phyloP scores from a whole-genome alignment of 768 basidiomycete species.

The Zangia roseola region DNA sequence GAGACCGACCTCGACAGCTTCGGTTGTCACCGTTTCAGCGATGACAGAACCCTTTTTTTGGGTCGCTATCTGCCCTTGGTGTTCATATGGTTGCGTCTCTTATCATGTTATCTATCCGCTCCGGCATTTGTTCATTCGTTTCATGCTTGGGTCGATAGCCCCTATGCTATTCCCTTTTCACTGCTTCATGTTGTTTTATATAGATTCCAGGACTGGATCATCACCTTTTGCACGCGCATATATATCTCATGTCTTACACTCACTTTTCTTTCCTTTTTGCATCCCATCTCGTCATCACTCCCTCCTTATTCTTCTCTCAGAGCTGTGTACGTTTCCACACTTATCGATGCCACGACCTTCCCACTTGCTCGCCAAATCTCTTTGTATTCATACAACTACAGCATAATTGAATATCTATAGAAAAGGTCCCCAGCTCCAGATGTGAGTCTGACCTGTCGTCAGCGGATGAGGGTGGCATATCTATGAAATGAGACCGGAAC shows the following conservation, averaged over 20 bases:
- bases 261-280: conserved; percentile 1
- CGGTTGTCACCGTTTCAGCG: conserved; percentile 10
- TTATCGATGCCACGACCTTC: neutral
- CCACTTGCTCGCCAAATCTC: neutral
- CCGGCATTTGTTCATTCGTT: conserved; percentile 1
- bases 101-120: conserved; percentile 19
- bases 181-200: conserved; percentile 9
- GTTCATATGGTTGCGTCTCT: conserved; percentile 17
- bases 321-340: conserved; percentile 9
- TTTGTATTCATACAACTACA: conserved; percentile 21
- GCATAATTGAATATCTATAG: conserved; percentile 8
- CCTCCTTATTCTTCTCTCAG: neutral
- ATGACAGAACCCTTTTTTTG: conserved; percentile 1
- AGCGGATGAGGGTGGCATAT: neutral
- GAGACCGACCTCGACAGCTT: conserved; percentile 6
- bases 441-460: neutral
- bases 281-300: conserved; percentile 1
- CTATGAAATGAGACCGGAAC: conserved; percentile 6
- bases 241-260: conserved; percentile 7
- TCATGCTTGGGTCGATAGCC: neutral
- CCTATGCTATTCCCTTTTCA: neutral
- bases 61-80: conserved; percentile 8
- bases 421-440: neutral
- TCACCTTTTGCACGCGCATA: conserved; percentile 7
- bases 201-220: conserved; percentile 10